These are phyloP conservation scores for Lentinula guzmanii DNA, from an alignment of 768 basidiomycete genomes.

Conservation along the genomic window DNA sequence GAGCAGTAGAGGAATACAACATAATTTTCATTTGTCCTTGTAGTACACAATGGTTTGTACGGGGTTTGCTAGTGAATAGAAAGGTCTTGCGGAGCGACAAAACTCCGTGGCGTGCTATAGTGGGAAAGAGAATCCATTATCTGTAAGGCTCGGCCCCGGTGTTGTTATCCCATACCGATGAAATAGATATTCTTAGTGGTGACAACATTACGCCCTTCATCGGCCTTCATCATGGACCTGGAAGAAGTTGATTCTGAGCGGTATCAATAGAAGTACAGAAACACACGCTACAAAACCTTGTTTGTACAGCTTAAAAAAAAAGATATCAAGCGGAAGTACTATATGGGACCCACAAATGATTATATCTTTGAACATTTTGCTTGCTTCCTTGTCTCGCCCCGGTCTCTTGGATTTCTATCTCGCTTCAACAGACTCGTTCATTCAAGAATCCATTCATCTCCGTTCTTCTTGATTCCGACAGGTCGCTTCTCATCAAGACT, in stretches of 20 bases:
- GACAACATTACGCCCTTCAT: conserved; percentile 1
- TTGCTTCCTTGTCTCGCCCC: background rate
- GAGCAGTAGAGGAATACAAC: too few species aligned
- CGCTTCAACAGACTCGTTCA: conserved; percentile 16
- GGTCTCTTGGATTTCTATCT: background rate
- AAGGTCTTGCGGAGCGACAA: background rate
- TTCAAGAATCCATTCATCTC: conserved; percentile 57
- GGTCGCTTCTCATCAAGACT: conserved; percentile 86
- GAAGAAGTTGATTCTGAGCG: background rate
- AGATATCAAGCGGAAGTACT: background rate
- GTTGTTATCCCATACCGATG: background rate
- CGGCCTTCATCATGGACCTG: background rate
- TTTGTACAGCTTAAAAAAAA: background rate
- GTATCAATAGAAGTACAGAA: background rate
- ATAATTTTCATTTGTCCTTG: too few species aligned
- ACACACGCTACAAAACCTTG: conserved; percentile 1
- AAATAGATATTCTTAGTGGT: background rate
- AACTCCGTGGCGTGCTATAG: background rate
- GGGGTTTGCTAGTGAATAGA: background rate
- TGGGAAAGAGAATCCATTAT: background rate
- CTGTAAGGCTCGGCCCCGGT: background rate
- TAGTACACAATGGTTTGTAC: background rate
- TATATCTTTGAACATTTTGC: background rate
- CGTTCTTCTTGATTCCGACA: conserved; percentile 68
- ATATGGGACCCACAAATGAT: background rate